Evolutionary conservation across 1,284 basidiomycete species (phyloP), one percentile per base, ranked within the genome.

Genomic region (Ceratobasidium sp.): DNA sequence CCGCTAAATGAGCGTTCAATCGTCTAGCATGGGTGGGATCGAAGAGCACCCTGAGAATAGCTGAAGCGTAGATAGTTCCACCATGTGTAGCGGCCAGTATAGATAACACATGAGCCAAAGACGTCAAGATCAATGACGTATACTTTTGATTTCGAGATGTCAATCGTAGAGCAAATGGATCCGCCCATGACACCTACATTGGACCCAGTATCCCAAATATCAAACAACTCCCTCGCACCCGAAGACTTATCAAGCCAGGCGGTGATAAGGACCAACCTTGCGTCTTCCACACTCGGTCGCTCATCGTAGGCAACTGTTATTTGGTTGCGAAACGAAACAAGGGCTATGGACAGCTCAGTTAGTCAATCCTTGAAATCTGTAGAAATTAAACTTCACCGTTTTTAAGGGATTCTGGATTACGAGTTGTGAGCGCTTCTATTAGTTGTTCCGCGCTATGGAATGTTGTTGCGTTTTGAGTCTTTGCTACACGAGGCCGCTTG

Each of bases 161-260:
- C n/a, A 23, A 23, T 74, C 40, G 42, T 44, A 38, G 28, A 65
- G 23, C 20, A 7, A 40, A 77, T 13, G 67, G 0, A 42, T 69
- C 66, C 54, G 59, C 26, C 81, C 82, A 17, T 77, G 44, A 38
- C 13, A 73, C 13, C 79, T 86, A 59, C 70, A 92, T 92, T 66
- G 88, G 85, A 65, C 84, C 87, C 1, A 85, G 80, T 83, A 77
- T 91, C 90, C 91, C 92, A 93, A 15, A 91, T 80, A 33, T 84
- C 82, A 81, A 95, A 92, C 2, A 94, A 64, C 77, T 92, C 90
- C 57, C 87, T 85, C 48, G 89, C 90, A 2, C 88, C 89, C 0
- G 90, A 86, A 33, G 87, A 87, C 6, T 81, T 83, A 46, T 89
- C 88, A 77, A 94, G 82, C 91, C 92, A 95, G 70, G 86, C 83